Conservation (phyloP, 345 rosid genomes). For the Isatis tinctoria region DNA sequence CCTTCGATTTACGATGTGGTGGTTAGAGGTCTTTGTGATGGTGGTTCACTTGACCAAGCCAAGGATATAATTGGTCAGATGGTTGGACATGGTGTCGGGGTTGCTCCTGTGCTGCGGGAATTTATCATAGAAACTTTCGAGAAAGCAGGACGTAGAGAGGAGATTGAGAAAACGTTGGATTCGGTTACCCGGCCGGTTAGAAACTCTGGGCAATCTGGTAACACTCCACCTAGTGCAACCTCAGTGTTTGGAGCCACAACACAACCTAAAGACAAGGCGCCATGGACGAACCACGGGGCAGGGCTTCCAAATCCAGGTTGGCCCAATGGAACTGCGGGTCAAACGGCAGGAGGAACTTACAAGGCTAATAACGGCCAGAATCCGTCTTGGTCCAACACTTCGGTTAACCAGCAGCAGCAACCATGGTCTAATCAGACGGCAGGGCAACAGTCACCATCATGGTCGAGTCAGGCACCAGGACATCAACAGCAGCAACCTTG, state of each 20-base stretch:
- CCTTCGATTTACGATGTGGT: constrained; percentile 74
- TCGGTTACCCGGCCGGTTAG: constrained; percentile 42
- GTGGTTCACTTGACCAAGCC: constrained; percentile 51
- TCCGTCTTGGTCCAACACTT: constrained; percentile 25
- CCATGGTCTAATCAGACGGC: constrained; percentile 20
- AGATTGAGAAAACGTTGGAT: constrained; percentile 59
- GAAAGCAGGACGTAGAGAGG: constrained; percentile 55
- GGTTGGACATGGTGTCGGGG: constrained; percentile 57
- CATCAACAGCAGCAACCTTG: constrained; percentile 27
- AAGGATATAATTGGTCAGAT: constrained; percentile 61
- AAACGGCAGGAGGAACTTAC: constrained; percentile 16
- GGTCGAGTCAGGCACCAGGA: constrained; percentile 26
- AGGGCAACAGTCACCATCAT: constrained; percentile 28
- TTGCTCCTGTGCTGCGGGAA: constrained; percentile 57
- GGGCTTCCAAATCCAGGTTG: constrained; percentile 27
- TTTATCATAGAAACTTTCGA: constrained; percentile 46
- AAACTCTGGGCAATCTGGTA: constrained; percentile 21
- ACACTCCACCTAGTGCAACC: constrained; percentile 20
- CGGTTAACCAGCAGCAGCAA: constrained; percentile 30
- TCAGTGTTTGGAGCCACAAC: constrained; percentile 11
- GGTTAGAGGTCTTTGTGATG: constrained; percentile 73
- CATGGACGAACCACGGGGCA: constrained; percentile 15
- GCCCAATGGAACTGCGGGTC: constrained; percentile 24
- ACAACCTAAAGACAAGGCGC: constrained; percentile 16
- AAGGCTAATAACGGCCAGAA: constrained; percentile 23